Evolutionary conservation across 2,329 filamentous ascomycete genomes (phyloP), one percentile per base, ranked within the genome.

Genomic region (Paecilomyces fulvus): DNA sequence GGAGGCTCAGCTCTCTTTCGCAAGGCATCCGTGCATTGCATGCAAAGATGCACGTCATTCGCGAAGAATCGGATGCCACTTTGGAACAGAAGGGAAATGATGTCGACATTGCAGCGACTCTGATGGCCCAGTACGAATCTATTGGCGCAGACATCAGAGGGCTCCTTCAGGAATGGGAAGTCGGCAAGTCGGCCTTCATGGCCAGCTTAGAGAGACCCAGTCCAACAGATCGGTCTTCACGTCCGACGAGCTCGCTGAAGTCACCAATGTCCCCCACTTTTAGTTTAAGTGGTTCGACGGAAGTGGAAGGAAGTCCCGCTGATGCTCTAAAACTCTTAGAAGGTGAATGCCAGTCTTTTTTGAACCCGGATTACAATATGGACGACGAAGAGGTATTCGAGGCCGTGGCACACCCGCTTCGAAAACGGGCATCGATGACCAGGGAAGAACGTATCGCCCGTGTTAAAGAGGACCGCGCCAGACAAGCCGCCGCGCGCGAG

Each of bases 91-190:
- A 88, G 37, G 83, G 89, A 17, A 68, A 76, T 59, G 70, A 79
- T 4, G 83, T 84, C 3, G 89, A 95, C 62, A 81, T 96, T 14
- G 90, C 89, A 0, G 82, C 86, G 0, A 86, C 85, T 60, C 80
- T 97, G 43, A 86, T 96, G 80, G 76, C 85, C 21, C 94, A 97
- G 67, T 99, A 97, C 71, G 94, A 99, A 56, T 92, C 91, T 3
- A 95, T 99, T 60, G 94, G 94, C 2, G 80, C 86, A 25, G 94
- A 99, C 67, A 80, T 99, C 49, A 87, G 87, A 69, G 83, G 86
- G 49, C 76, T 96, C 52, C 84, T 92, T 72, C 81, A 88, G 60
- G 88, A 90, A 60, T 96, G 92, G 92, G 90, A 95, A 65, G 83
- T 87, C 54, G 94, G 92, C 53, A 92, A 89, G 70, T 83, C 86